A percentile compares a stretch with the other conserved stretches of the same genome.
Evolutionary conservation across 2,329 filamentous ascomycete genomes (phyloP).

Genomic region (Lasiodiplodia gonubiensis): DNA sequence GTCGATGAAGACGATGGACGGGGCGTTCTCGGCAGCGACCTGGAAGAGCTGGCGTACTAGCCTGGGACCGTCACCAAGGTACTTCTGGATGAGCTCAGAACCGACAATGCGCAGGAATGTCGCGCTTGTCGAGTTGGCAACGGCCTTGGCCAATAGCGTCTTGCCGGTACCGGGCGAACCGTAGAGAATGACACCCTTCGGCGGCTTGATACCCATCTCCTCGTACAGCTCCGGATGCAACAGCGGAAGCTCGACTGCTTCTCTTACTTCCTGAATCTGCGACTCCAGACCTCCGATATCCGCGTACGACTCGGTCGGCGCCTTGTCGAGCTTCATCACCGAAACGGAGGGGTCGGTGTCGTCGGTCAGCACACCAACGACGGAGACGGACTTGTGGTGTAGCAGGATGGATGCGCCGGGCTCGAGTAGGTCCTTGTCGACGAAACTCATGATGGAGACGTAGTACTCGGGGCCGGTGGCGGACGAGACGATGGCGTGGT

Average conservation of each 20-base stretch:
- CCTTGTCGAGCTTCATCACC: constrained; percentile 99
- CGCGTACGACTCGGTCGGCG: constrained; percentile 95
- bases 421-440: constrained; percentile 97
- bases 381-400: constrained; percentile 97
- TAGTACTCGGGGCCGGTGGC: constrained; percentile 98
- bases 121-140: constrained; percentile 98
- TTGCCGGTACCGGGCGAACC: constrained; percentile 97
- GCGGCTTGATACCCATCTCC: constrained; percentile 99
- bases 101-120: constrained; percentile 98
- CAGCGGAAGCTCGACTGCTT: constrained; percentile 93
- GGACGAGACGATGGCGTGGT: constrained; percentile 97
- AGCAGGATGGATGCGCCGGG: constrained; percentile 93
- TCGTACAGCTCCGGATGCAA: constrained; percentile 97
- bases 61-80: constrained; percentile 92
- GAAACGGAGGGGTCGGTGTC: constrained; percentile 94
- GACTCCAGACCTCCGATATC: constrained; percentile 95
- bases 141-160: constrained; percentile 92
- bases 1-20: constrained; percentile 98
- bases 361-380: constrained; percentile 95
- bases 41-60: constrained; percentile 93
- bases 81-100: constrained; percentile 97
- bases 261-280: constrained; percentile 96
- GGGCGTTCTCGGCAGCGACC: constrained; percentile 92
- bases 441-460: constrained; percentile 99
- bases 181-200: constrained; percentile 98